Evolutionary conservation across 2,329 filamentous ascomycete species (phyloP), one percentile per base, ranked within the genome.

Genomic region (Clarireedia paspali): DNA sequence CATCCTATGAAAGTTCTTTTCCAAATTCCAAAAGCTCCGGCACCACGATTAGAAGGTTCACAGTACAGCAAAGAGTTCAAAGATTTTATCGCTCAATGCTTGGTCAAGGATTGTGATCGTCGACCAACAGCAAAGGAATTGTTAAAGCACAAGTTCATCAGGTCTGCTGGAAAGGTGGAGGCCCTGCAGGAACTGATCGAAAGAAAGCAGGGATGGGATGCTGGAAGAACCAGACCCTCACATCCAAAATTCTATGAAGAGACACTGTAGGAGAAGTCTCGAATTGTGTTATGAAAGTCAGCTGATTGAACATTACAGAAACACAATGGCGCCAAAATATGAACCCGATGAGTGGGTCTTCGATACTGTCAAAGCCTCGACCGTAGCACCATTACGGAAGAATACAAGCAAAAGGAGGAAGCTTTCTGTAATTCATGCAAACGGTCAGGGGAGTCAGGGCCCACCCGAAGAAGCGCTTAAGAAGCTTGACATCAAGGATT

Each of bases 1-100:
- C 90, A 95, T 68, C 91, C 91, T 4, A 95, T 95, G 90, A 95
- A 95, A 71, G 91, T 95, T 9, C 77, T 96, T 9, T 94, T 95
- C 68, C 79, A 92, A 57, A 96, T 96, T 59, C 91, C 91, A 6
- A 95, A 95, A 73, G 90, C 91, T 64, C 77, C 88, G 2, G 85
- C 94, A 2, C 92, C 94, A 5, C 81, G 85, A 42, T 76, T 99
- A 1, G 90, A 96, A 69, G 91, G 91, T 23, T 80, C 75, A 26
- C 71, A 85, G 59, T 96, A 91, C 73, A 91, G 88, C 72, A 87
- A 81, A 65, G 89, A 95, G 39, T 96, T 97, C 76, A 95, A 91
- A 67, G 92, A 99, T 67, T 99, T 99, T 66, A 79, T 99, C 20
- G 80, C 89, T 0, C 84, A 90, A 63, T 99, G 94, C 68, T 77